phyloP scores from a whole-genome alignment of 2,329 filamentous ascomycete genomes.

The Blastomyces parvus region DNA sequence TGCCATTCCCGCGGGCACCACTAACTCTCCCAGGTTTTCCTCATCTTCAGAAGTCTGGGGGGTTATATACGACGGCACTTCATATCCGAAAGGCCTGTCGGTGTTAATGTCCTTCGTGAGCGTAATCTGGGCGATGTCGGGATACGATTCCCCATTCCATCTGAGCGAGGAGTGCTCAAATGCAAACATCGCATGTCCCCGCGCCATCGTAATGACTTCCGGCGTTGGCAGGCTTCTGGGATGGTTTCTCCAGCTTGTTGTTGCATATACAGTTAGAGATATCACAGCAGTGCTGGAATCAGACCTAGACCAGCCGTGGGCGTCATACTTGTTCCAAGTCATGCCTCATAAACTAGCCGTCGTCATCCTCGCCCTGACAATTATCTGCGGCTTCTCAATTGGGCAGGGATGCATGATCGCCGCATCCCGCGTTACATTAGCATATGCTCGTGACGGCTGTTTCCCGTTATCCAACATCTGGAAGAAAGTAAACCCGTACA shows the following conservation, averaged over 20 bases:
- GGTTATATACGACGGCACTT: conserved; percentile 55
- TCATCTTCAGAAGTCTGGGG: conserved; percentile 54
- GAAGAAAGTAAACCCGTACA: conserved; percentile 51
- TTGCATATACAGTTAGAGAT: conserved; percentile 61
- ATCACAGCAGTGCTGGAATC: conserved; percentile 51
- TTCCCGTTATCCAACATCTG: conserved; percentile 53
- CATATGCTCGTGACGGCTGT: conserved; percentile 62
- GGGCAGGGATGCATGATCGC: conserved; percentile 64
- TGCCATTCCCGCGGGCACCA: conserved; percentile 55
- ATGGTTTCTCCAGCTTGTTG: conserved; percentile 64
- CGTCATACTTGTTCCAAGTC: conserved; percentile 58
- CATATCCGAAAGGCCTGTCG: conserved; percentile 57
- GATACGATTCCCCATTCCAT: conserved; percentile 62
- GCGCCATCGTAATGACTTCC: conserved; percentile 62
- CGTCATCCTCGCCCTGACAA: conserved; percentile 55
- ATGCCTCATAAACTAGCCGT: conserved; percentile 52
- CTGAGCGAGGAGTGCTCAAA: conserved; percentile 68
- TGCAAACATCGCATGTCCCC: conserved; percentile 58
- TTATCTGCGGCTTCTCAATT: conserved; percentile 61
- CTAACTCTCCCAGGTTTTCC: conserved; percentile 50
- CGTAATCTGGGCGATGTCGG: conserved; percentile 60
- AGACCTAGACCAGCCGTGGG: conserved; percentile 59
- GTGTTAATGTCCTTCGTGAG: conserved; percentile 63
- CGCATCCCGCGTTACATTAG: conserved; percentile 59
- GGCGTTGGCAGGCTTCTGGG: conserved; percentile 57